phyloP scores from a whole-genome alignment of 306 rosid genomes.

The Phaseolus lunatus region DNA sequence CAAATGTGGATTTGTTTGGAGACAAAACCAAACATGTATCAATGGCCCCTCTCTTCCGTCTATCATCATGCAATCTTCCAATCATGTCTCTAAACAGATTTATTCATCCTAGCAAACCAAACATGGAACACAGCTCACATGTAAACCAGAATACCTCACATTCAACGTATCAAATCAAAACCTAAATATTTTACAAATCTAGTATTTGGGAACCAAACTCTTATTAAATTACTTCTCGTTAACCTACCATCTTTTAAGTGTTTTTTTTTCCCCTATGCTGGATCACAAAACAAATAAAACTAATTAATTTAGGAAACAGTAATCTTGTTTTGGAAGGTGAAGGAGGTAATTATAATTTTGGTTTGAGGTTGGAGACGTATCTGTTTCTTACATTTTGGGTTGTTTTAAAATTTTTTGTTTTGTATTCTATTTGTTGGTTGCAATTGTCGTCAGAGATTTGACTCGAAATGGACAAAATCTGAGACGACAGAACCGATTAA shows the following conservation, averaged over 20 bases:
- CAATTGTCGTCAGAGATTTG: constrained; percentile 24
- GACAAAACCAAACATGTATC: constrained; percentile 7
- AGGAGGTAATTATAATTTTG: constrained; percentile 24
- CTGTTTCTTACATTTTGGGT: background rate
- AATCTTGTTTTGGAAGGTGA: background rate
- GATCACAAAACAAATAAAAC: background rate
- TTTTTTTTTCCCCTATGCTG: background rate
- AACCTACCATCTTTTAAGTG: background rate
- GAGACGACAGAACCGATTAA: constrained; percentile 47
- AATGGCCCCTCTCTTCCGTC: background rate
- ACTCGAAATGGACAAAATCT: background rate
- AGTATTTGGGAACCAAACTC: background rate
- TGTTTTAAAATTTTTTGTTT: background rate
- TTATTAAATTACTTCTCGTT: background rate
- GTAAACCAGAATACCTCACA: constrained; percentile 13
- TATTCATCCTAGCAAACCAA: constrained; percentile 35
- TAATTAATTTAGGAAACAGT: background rate
- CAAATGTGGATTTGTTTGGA: background rate
- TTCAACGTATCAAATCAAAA: constrained; percentile 16
- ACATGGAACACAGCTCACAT: constrained; percentile 62
- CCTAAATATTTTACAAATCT: background rate
- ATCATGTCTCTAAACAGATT: constrained; percentile 50
- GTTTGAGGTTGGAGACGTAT: constrained; percentile 1
- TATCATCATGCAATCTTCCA: constrained; percentile 49
- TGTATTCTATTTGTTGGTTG: background rate